Base-by-base conservation (phyloP, 495 filamentous ascomycete genomes). In the Elasticomyces elasticus region DNA sequence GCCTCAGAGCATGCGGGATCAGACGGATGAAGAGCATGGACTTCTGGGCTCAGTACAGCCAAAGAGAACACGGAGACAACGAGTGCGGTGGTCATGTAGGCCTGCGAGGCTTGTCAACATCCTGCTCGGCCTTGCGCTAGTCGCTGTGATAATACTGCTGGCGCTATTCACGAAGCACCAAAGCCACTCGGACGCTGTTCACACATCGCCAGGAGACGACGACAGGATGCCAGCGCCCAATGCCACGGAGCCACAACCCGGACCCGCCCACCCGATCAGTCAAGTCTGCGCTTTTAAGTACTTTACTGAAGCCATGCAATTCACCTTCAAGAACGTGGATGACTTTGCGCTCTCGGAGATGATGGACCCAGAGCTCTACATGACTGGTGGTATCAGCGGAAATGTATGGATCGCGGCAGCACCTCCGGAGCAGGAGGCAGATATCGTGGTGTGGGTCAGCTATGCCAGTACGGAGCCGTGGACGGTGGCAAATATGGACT, bases 1-100 rank as follows among this genome's bases (percentile, higher is more conserved):
- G 38, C 50, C 26, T 11, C 50, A 44, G 23, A 52, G 50, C 24
- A 52, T 52, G 50, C 7, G 25, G 13, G 50, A 44, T 23, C 17
- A 45, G 12, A 10, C 17, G 6, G 42, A 5, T 3, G 42, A 23
- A 5, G 42, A 45, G 24, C 42, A 45, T 2, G 17, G 42, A 5
- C 42, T 45, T 17, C 17, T 45, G 11, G 24, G 42, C 24, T 23
- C 17, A 40, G 19, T 3, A 27, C 42, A 27, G 24, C 19, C 5
- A 45, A 45, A 3, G 5, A 27, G 19, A 23, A 15, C 17, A 23
- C 20, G 42, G 42, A 45, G 25, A 31, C 12, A 40, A 17, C 19
- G 33, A 24, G 4, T 11, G 12, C 15, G 48, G 11, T 6, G 28
- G 2, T 25, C 20, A 10, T 51, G 48, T 31, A 25, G 5, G 24